Base-by-base conservation (phyloP, 306 rosid species). In the Mucuna pruriens region DNA sequence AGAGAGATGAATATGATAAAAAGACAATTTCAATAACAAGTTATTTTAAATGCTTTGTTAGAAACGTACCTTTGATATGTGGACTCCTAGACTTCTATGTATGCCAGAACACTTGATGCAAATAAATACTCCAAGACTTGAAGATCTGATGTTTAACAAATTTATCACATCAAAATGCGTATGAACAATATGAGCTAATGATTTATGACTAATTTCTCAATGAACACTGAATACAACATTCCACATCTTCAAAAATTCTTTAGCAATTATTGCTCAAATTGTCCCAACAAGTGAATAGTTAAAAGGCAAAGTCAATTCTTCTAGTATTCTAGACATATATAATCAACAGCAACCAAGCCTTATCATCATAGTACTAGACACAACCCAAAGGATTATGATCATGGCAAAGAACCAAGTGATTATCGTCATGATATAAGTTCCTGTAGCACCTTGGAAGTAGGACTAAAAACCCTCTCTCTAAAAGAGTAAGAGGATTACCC, bases 91-190 rank as follows among this genome's bases (percentile, higher is more conserved):
- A 88, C 97, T 95, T 86, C 99, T 84, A 79, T 95, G 99, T 76
- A 95, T 86, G 57, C 97, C 99, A 13, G 97, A 95, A 78, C 99
- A 95, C 90, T 93, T 93, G 85, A 95, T 95, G 83, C 99, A 95
- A 66, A 95, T 93, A 69, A 91, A 89, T 75, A 85, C 93, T 73
- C 99, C 97, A 25, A 93, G 83, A 80, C 60, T 95, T 78, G 92
- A 68, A 83, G 97, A 93, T 87, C 97, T 95, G 88, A 74, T 44
- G 62, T 60, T 54, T 62, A 84, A 78, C 52, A 80, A 85, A 79
- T 39, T 51, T 3, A 44, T 20, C 1, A 48, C 34, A 75, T 63
- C 65, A 46, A 49, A 80, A 9, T 19, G 20, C 19, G 70, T 6
- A 17, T 17, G 49, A 61, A 64, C 11, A 70, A 38, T 25, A 75